phyloP scores from a whole-genome alignment of 1,284 basidiomycete species.

The Wolfiporia cocos region DNA sequence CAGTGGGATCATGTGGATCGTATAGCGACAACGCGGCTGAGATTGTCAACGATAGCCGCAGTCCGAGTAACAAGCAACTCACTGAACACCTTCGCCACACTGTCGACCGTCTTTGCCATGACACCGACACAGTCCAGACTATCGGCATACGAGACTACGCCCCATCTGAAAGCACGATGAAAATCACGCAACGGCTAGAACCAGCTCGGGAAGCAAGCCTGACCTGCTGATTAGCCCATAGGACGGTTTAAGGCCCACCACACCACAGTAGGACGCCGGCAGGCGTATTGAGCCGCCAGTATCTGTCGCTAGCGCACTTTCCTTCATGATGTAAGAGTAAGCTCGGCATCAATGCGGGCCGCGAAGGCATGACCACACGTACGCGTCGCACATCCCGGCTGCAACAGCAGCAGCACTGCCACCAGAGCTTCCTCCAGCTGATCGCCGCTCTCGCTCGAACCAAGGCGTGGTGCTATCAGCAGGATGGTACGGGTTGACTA shows the following conservation, averaged over 20 bases:
- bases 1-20: conserved; percentile 80
- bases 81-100: conserved; percentile 61
- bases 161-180: conserved; percentile 72
- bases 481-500: conserved; percentile 65
- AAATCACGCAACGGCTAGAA: too few species aligned
- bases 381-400: conserved; percentile 76
- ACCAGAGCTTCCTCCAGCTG: conserved; percentile 81
- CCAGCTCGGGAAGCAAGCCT: too few species aligned
- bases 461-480: conserved; percentile 18
- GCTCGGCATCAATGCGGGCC: background rate
- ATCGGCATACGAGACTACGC: conserved; percentile 90
- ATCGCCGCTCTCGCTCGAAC: conserved; percentile 40
- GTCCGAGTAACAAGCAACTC: conserved; percentile 18
- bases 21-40: conserved; percentile 59
- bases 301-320: conserved; percentile 87
- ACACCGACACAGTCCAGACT: conserved; percentile 94
- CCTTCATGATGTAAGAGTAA: conserved; percentile 9
- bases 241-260: conserved; percentile 91
- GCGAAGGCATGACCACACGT: conserved; percentile 27
- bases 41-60: background rate
- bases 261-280: conserved; percentile 91
- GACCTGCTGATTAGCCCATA: conserved; percentile 89
- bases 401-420: conserved; percentile 82
- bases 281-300: conserved; percentile 93
- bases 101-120: conserved; percentile 50